phyloP scores from a whole-genome alignment of 208 protist genomes.

The Wallacemonas sp. region DNA sequence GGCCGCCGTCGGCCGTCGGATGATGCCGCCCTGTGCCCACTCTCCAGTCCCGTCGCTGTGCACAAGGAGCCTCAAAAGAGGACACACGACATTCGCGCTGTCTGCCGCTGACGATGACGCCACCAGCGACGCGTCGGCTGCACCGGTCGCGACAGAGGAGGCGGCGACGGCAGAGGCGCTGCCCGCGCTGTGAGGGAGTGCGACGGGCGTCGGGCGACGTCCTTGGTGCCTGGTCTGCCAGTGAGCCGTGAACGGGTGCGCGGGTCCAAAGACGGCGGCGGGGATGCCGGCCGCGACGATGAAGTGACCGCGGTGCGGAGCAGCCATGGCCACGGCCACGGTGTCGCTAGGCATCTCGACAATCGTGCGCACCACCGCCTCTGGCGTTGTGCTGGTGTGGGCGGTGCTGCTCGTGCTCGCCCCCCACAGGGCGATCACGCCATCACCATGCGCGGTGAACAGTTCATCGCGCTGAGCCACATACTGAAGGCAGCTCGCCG shows the following conservation, averaged over 20 bases:
- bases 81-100: slow-evolving; percentile 16
- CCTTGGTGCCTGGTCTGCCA: neutral
- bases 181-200: neutral
- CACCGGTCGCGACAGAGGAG: neutral
- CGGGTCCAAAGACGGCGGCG: slow-evolving; percentile 15
- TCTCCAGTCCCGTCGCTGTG: slow-evolving; percentile 53
- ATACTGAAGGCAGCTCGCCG: slow-evolving; percentile 70
- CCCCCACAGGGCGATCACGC: slow-evolving; percentile 71
- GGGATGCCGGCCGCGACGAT: slow-evolving; percentile 40
- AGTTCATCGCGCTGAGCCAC: slow-evolving; percentile 75
- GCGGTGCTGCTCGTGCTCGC: slow-evolving; percentile 10
- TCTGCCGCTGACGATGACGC: no score
- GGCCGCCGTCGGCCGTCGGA: slow-evolving; percentile 41
- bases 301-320: slow-evolving; percentile 28
- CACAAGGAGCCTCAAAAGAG: slow-evolving; percentile 53
- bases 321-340: slow-evolving; percentile 40
- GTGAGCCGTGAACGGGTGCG: slow-evolving; percentile 21
- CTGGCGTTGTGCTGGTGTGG: neutral
- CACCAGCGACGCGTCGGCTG: no score
- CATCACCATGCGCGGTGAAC: slow-evolving; percentile 62
- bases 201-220: neutral
- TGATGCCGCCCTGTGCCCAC: slow-evolving; percentile 65
- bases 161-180: neutral
- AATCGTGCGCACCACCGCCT: neutral
- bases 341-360: slow-evolving; percentile 4